phyloP scores from a whole-genome alignment of 139 green algal species.

The Axilococcus clingmanii region DNA sequence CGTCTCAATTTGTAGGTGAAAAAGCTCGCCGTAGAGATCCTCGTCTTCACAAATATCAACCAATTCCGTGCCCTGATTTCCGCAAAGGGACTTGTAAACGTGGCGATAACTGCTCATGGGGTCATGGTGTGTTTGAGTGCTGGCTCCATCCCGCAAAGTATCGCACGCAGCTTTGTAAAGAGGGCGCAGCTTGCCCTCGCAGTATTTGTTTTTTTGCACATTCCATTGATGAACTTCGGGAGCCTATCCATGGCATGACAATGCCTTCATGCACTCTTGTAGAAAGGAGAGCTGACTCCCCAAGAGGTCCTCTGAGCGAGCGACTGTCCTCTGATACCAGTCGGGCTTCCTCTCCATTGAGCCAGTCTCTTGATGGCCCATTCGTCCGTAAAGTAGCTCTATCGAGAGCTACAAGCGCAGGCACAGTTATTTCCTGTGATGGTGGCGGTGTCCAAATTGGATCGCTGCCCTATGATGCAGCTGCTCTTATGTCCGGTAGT shows the following conservation, averaged over 20 bases:
- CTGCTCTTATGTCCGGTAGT: too few species aligned
- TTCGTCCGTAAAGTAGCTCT: too few species aligned
- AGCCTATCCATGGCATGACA: conserved; percentile 33
- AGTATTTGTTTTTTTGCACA: conserved; percentile 98
- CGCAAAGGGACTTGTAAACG: conserved; percentile 68
- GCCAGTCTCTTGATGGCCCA: too few species aligned
- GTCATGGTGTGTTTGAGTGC: conserved; percentile 96
- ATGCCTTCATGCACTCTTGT: not conserved
- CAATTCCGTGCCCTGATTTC: conserved; percentile 83
- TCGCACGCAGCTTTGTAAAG: conserved; percentile 89
- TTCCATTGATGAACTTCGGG: conserved; percentile 64
- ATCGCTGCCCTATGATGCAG: too few species aligned
- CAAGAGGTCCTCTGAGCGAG: not conserved
- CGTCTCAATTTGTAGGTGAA: conserved; percentile 34
- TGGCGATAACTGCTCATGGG: conserved; percentile 80
- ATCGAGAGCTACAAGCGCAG: too few species aligned
- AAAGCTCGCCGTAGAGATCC: conserved; percentile 74
- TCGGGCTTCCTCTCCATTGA: too few species aligned
- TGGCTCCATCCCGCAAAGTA: conserved; percentile 93
- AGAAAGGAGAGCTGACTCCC: not conserved
- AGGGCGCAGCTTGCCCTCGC: conserved; percentile 73
- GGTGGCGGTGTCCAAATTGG: too few species aligned
- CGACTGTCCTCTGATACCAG: too few species aligned
- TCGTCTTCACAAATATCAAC: conserved; percentile 51
- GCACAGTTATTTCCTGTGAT: too few species aligned